Evolutionary conservation across 169 alveolate species (phyloP).

Genomic region (Fabrea salina): DNA sequence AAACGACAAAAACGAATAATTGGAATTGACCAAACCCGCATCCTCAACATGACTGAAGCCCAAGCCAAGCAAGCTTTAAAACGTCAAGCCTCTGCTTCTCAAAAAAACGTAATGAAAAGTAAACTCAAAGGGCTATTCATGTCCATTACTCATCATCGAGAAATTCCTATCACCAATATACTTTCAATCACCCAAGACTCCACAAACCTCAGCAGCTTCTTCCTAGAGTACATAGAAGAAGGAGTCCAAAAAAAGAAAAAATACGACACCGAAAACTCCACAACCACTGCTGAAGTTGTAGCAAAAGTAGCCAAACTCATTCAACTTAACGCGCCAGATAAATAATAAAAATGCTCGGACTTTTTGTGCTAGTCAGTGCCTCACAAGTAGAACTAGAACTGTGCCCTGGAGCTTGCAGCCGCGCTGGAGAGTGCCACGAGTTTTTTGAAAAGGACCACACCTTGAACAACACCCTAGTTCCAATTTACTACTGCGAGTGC

Average conservation of each 20-base stretch:
- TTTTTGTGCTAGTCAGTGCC: too few relatives aligned
- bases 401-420: conserved; percentile 15
- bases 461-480: background rate
- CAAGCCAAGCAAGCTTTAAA: background rate
- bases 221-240: conserved; percentile 3
- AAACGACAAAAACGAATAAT: conserved; percentile 26
- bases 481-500: conserved; percentile 32
- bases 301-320: background rate
- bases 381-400: background rate
- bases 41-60: conserved; percentile 16
- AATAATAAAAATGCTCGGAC: too few relatives aligned
- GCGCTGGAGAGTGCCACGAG: conserved; percentile 36
- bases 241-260: background rate
- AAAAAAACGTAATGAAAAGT: background rate
- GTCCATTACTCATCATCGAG: conserved; percentile 24
- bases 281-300: conserved; percentile 1
- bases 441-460: background rate
- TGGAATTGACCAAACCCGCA: conserved; percentile 13
- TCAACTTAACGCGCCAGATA: background rate
- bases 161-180: conserved; percentile 5
- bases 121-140: background rate
- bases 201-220: background rate
- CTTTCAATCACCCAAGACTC: background rate
- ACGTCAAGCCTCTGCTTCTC: background rate
- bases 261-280: conserved; percentile 19